phyloP scores from a whole-genome alignment of 257 asterid species.

The Paulownia fortunei region DNA sequence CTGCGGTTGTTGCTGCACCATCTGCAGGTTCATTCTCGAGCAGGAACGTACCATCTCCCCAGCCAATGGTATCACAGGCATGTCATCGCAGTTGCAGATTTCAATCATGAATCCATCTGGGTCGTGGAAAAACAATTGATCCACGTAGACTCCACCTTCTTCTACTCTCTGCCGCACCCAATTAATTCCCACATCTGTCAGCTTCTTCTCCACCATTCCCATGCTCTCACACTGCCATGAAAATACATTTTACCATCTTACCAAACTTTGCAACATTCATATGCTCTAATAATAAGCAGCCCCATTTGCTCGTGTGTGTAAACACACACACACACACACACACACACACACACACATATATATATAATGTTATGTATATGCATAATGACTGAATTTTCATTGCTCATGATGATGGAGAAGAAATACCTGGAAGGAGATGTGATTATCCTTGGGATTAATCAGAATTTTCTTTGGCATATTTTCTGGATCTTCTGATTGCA shows the following conservation, averaged over 20 bases:
- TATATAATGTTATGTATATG: too few species aligned
- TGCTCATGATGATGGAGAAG: too few species aligned
- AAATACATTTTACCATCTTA: too few species aligned
- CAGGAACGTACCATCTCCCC: slow-evolving; percentile 80
- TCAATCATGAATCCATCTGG: slow-evolving; percentile 98
- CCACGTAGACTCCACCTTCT: slow-evolving; percentile 89
- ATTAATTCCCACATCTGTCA: slow-evolving; percentile 72
- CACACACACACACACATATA: too few species aligned
- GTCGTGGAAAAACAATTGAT: slow-evolving; percentile 91
- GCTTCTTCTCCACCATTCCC: slow-evolving; percentile 87
- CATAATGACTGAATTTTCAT: not conserved
- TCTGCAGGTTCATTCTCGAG: slow-evolving; percentile 63
- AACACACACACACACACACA: too few species aligned
- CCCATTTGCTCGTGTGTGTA: too few species aligned
- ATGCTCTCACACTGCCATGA: slow-evolving; percentile 81
- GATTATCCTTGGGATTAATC: slow-evolving; percentile 93
- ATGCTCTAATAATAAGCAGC: too few species aligned
- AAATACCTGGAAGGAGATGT: slow-evolving; percentile 98
- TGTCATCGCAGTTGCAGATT: slow-evolving; percentile 90
- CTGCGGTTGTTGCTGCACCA: slow-evolving; percentile 59
- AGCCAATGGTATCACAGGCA: slow-evolving; percentile 76
- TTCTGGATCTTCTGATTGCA: slow-evolving; percentile 81
- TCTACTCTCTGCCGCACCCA: slow-evolving; percentile 78
- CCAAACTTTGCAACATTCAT: too few species aligned
- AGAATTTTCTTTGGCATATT: slow-evolving; percentile 66